phyloP scores from a whole-genome alignment of 805 yeast genomes.

The Schizosaccharomyces octosporus region DNA sequence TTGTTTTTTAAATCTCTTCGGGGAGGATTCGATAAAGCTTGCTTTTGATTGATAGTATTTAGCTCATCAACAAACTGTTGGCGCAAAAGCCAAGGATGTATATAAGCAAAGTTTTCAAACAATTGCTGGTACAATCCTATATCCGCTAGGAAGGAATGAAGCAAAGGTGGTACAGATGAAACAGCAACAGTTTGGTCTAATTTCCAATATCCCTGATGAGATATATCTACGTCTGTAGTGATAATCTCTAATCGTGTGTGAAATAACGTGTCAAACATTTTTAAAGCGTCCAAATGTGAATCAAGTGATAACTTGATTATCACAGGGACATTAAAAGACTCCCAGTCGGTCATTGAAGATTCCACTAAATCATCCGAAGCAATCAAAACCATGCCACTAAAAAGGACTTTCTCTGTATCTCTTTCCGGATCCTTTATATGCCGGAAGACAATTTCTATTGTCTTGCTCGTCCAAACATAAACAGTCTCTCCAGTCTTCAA shows the following conservation, averaged over 20 bases:
- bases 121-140: background rate
- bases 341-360: background rate
- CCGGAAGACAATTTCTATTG: background rate
- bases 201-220: background rate
- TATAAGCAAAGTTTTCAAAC: background rate
- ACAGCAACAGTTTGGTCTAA: background rate
- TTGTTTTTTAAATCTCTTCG: background rate
- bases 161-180: background rate
- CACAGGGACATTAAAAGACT: background rate
- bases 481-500: background rate
- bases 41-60: background rate
- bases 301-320: background rate
- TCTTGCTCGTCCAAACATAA: background rate
- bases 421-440: background rate
- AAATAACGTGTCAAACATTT: background rate
- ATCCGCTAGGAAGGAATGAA: background rate
- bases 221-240: background rate
- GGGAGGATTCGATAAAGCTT: background rate
- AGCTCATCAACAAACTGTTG: background rate
- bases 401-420: background rate
- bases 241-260: background rate
- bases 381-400: background rate
- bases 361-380: background rate
- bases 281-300: background rate
- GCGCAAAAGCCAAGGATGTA: background rate